Percentiles rank a stretch among this genome's conserved stretches.
phyloP scores from a whole-genome alignment of 169 alveolate species.

The Plasmodium cynomolgi region DNA sequence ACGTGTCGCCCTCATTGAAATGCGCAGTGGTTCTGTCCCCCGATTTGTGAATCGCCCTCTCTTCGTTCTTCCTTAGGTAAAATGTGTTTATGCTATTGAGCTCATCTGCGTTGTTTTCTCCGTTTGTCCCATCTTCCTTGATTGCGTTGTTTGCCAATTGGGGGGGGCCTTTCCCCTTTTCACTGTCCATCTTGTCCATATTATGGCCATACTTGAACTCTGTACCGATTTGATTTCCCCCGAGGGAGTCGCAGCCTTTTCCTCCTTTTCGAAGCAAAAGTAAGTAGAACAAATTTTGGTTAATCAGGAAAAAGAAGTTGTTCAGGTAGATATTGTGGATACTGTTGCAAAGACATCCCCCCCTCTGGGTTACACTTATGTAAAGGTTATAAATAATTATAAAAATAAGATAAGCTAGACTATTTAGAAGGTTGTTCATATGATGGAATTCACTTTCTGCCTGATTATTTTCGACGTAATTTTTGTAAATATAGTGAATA shows the following conservation, averaged over 20 bases:
- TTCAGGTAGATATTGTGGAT: slow-evolving; percentile 45
- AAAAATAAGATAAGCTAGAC: slow-evolving; percentile 33
- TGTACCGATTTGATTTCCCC: background rate
- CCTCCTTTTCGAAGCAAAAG: slow-evolving; percentile 11
- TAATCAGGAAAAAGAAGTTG: slow-evolving; percentile 47
- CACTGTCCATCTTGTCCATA: background rate
- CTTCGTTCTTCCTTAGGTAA: slow-evolving; percentile 11
- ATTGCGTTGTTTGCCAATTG: slow-evolving; percentile 4
- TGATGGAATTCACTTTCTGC: slow-evolving; percentile 40
- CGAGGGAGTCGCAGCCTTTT: background rate
- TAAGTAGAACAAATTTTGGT: slow-evolving; percentile 51
- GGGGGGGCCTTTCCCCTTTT: background rate
- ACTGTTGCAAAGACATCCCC: slow-evolving; percentile 40
- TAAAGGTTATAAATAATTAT: slow-evolving; percentile 29
- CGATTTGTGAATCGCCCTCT: background rate
- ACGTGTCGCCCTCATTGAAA: slow-evolving; percentile 30
- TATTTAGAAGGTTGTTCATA: slow-evolving; percentile 40
- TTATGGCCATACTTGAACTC: background rate
- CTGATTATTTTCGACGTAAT: slow-evolving; percentile 42
- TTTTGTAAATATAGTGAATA: slow-evolving; percentile 67
- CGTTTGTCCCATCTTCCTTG: background rate
- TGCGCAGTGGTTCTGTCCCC: background rate
- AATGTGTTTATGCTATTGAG: slow-evolving; percentile 11
- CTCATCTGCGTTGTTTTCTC: background rate
- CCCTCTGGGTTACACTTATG: slow-evolving; percentile 4